Evolutionary conservation across 345 rosid genomes (phyloP).

Genomic region (Eucalyptus melliodora): DNA sequence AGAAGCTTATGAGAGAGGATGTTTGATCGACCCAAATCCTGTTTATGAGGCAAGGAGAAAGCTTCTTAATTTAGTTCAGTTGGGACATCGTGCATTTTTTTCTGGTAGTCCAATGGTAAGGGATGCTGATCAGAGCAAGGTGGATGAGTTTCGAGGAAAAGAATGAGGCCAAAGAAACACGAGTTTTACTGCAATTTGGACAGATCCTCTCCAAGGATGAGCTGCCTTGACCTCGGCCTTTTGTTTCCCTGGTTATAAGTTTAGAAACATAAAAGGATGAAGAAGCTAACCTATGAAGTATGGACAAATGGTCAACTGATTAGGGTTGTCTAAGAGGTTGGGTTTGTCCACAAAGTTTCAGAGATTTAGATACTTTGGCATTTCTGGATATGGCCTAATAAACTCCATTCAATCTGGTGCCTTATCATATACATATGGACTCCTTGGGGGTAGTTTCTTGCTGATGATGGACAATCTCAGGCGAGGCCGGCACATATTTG

Average conservation of each 20-base stretch:
- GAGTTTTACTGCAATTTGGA: not conserved
- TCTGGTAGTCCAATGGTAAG: constrained; percentile 4
- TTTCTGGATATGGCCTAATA: not conserved
- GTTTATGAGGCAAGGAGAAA: constrained; percentile 63
- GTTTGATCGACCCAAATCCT: constrained; percentile 51
- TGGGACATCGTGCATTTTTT: constrained; percentile 44
- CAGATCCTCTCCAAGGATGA: not conserved
- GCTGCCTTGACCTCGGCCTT: not conserved
- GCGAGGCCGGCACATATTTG: not conserved
- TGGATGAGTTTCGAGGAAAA: not conserved
- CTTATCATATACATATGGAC: not conserved
- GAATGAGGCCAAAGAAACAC: not conserved
- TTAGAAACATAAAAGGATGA: not conserved
- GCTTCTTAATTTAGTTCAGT: constrained; percentile 70
- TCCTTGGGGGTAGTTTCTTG: not conserved
- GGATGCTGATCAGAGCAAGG: not conserved
- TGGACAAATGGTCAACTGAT: not conserved
- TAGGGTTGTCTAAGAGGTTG: not conserved
- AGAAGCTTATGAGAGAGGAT: constrained; percentile 79
- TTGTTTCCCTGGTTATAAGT: not conserved
- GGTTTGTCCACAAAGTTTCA: not conserved
- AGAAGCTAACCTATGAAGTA: not conserved
- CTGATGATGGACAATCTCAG: not conserved
- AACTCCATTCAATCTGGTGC: not conserved
- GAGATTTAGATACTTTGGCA: not conserved